A percentile compares a stretch with the other conserved stretches of the same genome.
phyloP scores from a whole-genome alignment of 1,139 yeast genomes.

The Yamadazyma songkhlaensis region DNA sequence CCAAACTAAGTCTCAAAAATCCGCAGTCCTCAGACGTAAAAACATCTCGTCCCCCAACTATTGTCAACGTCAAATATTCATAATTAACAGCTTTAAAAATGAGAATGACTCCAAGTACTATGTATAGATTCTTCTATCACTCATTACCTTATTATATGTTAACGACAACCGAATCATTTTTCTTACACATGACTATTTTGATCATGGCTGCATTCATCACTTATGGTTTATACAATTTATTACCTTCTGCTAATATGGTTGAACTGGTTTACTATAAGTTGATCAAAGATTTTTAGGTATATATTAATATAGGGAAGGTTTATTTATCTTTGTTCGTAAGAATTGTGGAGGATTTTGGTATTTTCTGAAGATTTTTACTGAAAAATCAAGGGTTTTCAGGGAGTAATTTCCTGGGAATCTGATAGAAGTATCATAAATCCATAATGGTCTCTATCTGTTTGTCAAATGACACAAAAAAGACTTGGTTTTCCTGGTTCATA shows the following conservation, averaged over 20 bases:
- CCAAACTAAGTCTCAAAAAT: too few relatives aligned
- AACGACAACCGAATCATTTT: slow-evolving; percentile 26
- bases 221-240: slow-evolving; percentile 6
- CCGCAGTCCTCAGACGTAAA: too few relatives aligned
- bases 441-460: too few relatives aligned
- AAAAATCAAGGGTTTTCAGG: too few relatives aligned
- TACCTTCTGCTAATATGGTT: slow-evolving; percentile 3
- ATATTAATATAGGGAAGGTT: background rate
- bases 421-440: too few relatives aligned
- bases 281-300: background rate
- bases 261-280: slow-evolving; percentile 2
- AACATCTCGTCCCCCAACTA: background rate
- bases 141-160: slow-evolving; percentile 41
- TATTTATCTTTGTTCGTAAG: too few relatives aligned
- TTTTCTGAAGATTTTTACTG: background rate
- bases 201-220: slow-evolving; percentile 4
- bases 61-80: background rate
- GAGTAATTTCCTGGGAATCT: too few relatives aligned
- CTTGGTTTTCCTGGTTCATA: too few relatives aligned
- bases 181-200: slow-evolving; percentile 7
- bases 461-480: too few relatives aligned
- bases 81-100: background rate
- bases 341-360: too few relatives aligned
- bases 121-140: slow-evolving; percentile 30
- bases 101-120: slow-evolving; percentile 9